Base-by-base conservation (phyloP, 108 stramenopile species). In the Fistulifera pelliculosa region DNA sequence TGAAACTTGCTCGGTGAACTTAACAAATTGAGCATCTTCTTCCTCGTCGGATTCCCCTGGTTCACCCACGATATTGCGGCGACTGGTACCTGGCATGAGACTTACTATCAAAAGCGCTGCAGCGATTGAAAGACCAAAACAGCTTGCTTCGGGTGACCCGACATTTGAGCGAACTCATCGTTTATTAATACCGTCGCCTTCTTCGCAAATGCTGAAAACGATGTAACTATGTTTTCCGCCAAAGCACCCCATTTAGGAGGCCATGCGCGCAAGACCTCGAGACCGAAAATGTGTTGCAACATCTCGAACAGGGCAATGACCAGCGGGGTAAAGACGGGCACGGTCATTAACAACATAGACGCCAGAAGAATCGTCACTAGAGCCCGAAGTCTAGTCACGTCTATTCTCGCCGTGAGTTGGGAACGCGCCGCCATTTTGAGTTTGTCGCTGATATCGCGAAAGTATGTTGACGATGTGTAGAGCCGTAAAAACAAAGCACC, bases 401-500 rank as follows among this genome's bases (percentile, higher is more conserved):
- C 64, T 22, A 80, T 56, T n/a, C 69, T 10, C 42, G 68, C 56
- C 6, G 58, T 50, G n/a, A 69, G 71, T 54, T 91, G 76, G 0
- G 55, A 41, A 35, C 27, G 27, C 11, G 77, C 69, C 10, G 74
- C 71, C 43, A 64, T 44, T 3, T 38, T 31, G 14, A 83, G 45
- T 0, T 48, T 38, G 14, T 43, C 41, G 0, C 73, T 56, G 16
- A 83, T 31, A 42, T 55, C 54, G 16, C 58, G 60, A 24, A 66
- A 49, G 42, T 76, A 65, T 7, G 82, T 71, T 21, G 57, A 44
- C 0, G 79, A 65, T 17, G 83, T 55, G 38, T 75, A 56, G 35
- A 87, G 54, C 5, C 85, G 77, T 19, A 91, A 54, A 60, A 80
- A 91, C 15, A 91, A 71, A 52, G 85, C 80, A 10, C 72, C 68